These are phyloP conservation scores for Diplodia corticola DNA, from an alignment of 2,329 filamentous ascomycete species.

Conservation along the genomic window DNA sequence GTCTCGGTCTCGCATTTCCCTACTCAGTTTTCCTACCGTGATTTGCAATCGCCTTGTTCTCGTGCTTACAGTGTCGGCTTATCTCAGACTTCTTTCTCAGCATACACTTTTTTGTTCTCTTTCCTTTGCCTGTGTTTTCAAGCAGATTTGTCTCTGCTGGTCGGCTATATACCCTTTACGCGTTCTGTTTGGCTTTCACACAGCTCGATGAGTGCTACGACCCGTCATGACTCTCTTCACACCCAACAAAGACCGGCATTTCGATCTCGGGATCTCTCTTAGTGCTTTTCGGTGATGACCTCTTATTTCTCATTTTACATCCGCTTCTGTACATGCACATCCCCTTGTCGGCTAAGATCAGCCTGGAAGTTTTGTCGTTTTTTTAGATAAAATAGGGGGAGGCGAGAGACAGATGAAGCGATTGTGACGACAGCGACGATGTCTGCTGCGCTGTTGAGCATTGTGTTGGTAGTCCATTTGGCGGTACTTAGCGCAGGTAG, in stretches of 20 bases:
- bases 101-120: not conserved
- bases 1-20: not conserved
- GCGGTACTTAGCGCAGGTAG: conserved; percentile 13
- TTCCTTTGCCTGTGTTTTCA: conserved; percentile 9
- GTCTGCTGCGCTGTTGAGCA: not conserved
- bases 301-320: not conserved
- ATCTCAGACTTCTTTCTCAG: not conserved
- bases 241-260: conserved; percentile 9
- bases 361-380: not conserved
- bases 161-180: conserved; percentile 22
- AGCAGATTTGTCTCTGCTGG: conserved; percentile 22
- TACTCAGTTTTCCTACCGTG: not conserved
- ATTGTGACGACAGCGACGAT: not conserved
- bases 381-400: conserved; percentile 1
- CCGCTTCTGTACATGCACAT: conserved; percentile 19
- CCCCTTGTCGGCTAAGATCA: conserved; percentile 10
- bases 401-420: not conserved
- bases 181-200: conserved; percentile 13
- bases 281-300: conserved; percentile 5
- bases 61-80: not conserved
- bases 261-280: not conserved
- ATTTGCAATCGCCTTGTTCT: not conserved
- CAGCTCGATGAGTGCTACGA: conserved; percentile 17
- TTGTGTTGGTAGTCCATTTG: conserved; percentile 5
- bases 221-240: conserved; percentile 18